phyloP scores from a whole-genome alignment of 176 grass and related monocot species.

The Juncus effusus region DNA sequence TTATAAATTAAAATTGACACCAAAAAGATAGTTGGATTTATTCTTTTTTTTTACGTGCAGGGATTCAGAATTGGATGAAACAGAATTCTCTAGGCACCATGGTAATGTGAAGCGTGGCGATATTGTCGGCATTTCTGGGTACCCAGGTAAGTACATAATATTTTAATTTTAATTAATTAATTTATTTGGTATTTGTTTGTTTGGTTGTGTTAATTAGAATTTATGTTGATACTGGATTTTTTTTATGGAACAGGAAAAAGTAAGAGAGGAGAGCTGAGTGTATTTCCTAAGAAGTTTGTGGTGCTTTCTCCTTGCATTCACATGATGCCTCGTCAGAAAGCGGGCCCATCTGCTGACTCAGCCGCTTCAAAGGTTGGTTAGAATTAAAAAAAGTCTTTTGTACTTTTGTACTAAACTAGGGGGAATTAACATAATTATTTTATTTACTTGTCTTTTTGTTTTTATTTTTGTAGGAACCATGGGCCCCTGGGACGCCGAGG shows the following conservation, averaged over 20 bases:
- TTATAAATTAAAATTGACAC: neutral
- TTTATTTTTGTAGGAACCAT: too few species aligned
- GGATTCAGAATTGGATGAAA: constrained; percentile 60
- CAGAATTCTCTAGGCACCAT: constrained; percentile 64
- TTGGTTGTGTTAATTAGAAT: too few species aligned
- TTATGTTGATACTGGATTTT: too few species aligned
- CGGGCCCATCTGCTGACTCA: too few species aligned
- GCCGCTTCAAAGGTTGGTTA: too few species aligned
- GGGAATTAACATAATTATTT: too few species aligned
- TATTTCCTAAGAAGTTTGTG: constrained; percentile 52
- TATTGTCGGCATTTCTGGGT: constrained; percentile 79
- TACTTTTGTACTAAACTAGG: too few species aligned
- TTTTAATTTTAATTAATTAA: neutral
- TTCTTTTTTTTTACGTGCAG: constrained; percentile 25
- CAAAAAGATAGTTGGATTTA: too few species aligned
- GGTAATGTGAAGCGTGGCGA: constrained; percentile 79
- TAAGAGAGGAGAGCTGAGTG: neutral
- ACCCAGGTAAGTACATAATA: constrained; percentile 46
- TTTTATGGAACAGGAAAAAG: too few species aligned
- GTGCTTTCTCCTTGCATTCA: constrained; percentile 94
- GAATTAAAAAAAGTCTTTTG: too few species aligned
- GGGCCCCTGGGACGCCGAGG: constrained; percentile 47
- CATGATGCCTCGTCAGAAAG: constrained; percentile 56
- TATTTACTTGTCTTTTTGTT: too few species aligned
- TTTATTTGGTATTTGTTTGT: too few species aligned